Evolutionary conservation across 176 grass and related monocot species (phyloP).

Genomic region (maize (Zea mays)): DNA sequence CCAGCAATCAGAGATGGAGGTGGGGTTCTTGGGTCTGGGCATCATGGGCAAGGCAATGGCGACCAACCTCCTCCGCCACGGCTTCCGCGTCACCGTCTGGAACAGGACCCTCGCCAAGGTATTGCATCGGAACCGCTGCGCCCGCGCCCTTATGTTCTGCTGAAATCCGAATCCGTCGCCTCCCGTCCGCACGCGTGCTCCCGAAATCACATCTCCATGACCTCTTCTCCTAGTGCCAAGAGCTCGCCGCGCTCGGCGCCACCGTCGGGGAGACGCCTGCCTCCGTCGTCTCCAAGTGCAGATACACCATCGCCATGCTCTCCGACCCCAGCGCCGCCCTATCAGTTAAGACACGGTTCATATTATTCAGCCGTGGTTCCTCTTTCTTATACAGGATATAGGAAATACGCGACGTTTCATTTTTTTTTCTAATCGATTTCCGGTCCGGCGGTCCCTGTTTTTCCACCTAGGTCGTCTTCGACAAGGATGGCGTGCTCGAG

Average conservation of each 20-base stretch:
- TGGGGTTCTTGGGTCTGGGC: slow-evolving; percentile 84
- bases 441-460: neutral
- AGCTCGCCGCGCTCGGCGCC: slow-evolving; percentile 78
- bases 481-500: slow-evolving; percentile 92
- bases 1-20: slow-evolving; percentile 61
- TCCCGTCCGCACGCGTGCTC: neutral
- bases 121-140: neutral
- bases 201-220: too few species aligned
- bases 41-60: slow-evolving; percentile 99
- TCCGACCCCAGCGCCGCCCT: slow-evolving; percentile 86
- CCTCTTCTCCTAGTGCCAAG: slow-evolving; percentile 52
- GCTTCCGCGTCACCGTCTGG: slow-evolving; percentile 95
- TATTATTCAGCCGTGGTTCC: neutral
- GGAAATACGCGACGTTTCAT: neutral
- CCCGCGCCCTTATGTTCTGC: neutral
- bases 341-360: slow-evolving; percentile 53
- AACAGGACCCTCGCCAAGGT: slow-evolving; percentile 92
- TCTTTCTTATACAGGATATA: neutral
- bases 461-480: slow-evolving; percentile 75
- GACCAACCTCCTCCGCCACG: slow-evolving; percentile 70
- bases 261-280: slow-evolving; percentile 86
- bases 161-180: neutral
- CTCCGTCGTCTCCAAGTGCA: slow-evolving; percentile 80
- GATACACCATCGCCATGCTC: slow-evolving; percentile 95
- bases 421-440: neutral